A percentile compares a stretch with the other conserved stretches of the same genome.
phyloP scores from a whole-genome alignment of 345 rosid genomes.

The Xanthoceras sorbifolium region DNA sequence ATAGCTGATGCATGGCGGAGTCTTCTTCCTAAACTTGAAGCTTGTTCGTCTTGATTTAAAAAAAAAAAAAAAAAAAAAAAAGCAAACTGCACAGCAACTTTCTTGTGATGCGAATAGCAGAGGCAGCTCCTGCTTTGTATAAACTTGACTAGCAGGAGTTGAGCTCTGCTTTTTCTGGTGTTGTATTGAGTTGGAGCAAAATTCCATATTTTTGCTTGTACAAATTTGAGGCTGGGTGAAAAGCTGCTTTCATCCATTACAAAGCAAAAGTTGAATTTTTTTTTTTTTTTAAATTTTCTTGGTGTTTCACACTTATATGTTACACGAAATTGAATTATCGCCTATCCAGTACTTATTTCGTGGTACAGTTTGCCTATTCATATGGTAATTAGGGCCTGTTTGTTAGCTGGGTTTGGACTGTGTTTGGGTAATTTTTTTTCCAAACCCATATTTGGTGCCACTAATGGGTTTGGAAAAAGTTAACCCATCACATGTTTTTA shows the following conservation, averaged over 20 bases:
- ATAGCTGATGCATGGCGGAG: slow-evolving; percentile 95
- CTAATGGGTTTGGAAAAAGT: no score
- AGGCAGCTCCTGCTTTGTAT: slow-evolving; percentile 14
- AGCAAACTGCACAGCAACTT: slow-evolving; percentile 11
- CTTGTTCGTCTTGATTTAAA: slow-evolving; percentile 41
- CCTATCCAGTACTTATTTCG: no score
- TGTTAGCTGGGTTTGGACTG: no score
- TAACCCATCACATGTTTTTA: no score
- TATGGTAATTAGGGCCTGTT: no score
- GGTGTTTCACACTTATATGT: background rate
- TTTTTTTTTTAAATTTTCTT: background rate
- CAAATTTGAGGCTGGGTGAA: slow-evolving; percentile 22
- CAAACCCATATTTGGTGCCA: no score
- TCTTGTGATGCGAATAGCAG: slow-evolving; percentile 12
- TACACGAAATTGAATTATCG: background rate
- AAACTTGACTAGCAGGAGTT: slow-evolving; percentile 20
- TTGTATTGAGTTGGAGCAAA: slow-evolving; percentile 6
- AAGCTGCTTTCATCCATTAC: background rate
- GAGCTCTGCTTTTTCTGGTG: slow-evolving; percentile 18
- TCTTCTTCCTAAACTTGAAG: slow-evolving; percentile 94
- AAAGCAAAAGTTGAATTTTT: background rate
- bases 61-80: background rate
- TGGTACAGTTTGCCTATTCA: no score
- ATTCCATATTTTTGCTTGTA: slow-evolving; percentile 22
- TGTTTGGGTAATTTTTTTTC: no score